phyloP scores from a whole-genome alignment of 1,284 basidiomycete species.

The Leccinum angustisporum region DNA sequence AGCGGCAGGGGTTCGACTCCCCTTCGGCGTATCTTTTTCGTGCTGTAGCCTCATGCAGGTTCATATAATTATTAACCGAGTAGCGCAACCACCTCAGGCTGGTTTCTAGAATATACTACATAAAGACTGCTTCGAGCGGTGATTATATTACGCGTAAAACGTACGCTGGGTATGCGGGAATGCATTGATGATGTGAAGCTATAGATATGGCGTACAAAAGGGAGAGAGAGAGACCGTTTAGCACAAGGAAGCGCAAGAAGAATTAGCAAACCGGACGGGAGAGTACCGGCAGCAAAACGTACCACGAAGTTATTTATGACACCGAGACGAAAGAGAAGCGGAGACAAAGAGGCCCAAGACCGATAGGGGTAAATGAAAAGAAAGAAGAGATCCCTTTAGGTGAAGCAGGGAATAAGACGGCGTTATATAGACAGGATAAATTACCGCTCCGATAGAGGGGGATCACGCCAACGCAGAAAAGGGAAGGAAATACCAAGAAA shows the following conservation, averaged over 20 bases:
- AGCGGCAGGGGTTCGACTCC: conserved; percentile 83
- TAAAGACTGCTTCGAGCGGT: conserved; percentile 10
- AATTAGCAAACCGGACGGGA: conserved; percentile 10
- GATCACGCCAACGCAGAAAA: conserved; percentile 2
- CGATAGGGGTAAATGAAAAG: conserved; percentile 1
- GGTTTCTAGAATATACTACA: background rate
- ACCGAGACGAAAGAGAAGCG: background rate
- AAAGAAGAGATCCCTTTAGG: conserved; percentile 1
- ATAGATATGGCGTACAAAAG: conserved; percentile 9
- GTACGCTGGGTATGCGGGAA: background rate
- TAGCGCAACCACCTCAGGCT: too few relatives aligned
- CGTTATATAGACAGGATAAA: conserved; percentile 30
- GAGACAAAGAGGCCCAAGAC: conserved; percentile 11
- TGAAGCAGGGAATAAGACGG: conserved; percentile 11
- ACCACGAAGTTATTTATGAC: conserved; percentile 6
- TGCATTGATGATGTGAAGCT: conserved; percentile 1
- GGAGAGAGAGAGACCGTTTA: conserved; percentile 1
- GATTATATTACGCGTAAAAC: conserved; percentile 1
- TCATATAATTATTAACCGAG: background rate
- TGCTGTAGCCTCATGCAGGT: background rate
- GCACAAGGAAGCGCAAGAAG: conserved; percentile 8
- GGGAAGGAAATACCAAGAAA: conserved; percentile 9
- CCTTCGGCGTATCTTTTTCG: conserved; percentile 53
- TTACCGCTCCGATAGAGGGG: conserved; percentile 14
- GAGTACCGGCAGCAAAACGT: background rate